A percentile compares a stretch with the other conserved stretches of the same genome.
Conservation (phyloP, 345 rosid species). For the Xanthoceras sorbifolium region DNA sequence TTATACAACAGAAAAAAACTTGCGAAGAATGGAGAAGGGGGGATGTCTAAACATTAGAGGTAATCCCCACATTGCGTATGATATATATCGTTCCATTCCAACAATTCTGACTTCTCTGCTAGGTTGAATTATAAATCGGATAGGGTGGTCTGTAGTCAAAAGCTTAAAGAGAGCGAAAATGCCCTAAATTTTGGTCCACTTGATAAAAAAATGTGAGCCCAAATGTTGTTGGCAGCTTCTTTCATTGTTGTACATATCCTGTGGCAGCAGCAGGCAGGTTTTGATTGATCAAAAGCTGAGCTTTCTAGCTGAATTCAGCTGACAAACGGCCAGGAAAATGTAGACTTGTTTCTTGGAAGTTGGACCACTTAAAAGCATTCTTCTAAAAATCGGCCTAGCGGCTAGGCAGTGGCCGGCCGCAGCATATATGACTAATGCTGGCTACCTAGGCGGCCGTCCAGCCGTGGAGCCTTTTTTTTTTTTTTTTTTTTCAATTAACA, state of each 20-base stretch:
- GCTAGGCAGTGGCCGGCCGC: too few relatives aligned
- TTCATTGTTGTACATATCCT: background rate
- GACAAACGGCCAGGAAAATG: background rate
- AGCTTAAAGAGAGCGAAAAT: slow-evolving; percentile 1
- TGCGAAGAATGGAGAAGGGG: background rate
- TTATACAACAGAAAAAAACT: background rate
- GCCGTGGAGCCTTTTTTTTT: too few relatives aligned
- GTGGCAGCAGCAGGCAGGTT: slow-evolving; percentile 8
- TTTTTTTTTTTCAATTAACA: too few relatives aligned
- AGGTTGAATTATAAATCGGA: slow-evolving; percentile 6
- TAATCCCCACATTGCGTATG: background rate
- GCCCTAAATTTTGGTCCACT: slow-evolving; percentile 16
- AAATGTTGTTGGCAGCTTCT: slow-evolving; percentile 1
- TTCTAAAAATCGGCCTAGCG: too few relatives aligned
- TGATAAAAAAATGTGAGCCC: background rate
- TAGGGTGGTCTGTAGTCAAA: background rate
- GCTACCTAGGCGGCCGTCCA: too few relatives aligned
- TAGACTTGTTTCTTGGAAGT: background rate
- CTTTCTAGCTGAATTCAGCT: slow-evolving; percentile 1
- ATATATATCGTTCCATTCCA: background rate
- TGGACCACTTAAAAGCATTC: slow-evolving; percentile 24
- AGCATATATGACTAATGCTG: too few relatives aligned
- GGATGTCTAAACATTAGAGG: background rate
- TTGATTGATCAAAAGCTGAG: background rate
- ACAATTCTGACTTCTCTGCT: background rate